Evolutionary conservation across 176 grass and related monocot species (phyloP).

Genomic region (Oryza longistaminata): DNA sequence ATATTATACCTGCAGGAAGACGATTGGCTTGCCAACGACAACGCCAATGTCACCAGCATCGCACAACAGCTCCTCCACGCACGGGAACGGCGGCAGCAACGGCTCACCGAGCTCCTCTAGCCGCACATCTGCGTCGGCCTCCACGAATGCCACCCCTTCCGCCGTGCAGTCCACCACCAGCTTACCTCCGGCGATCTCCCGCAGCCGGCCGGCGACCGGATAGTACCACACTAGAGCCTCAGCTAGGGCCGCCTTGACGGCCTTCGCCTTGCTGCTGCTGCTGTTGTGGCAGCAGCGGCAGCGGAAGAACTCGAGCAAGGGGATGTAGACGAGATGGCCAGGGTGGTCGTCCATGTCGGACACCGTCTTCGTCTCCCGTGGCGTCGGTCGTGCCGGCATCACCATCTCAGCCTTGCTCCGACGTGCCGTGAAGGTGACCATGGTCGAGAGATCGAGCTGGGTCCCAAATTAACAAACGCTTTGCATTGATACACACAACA

Average conservation of each 20-base stretch:
- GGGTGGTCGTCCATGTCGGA: constrained; percentile 48
- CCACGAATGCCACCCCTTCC: constrained; percentile 58
- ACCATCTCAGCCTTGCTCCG: constrained; percentile 31
- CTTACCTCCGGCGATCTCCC: constrained; percentile 30
- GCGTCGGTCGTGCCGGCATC: constrained; percentile 18
- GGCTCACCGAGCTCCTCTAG: constrained; percentile 46
- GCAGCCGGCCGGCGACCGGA: constrained; percentile 58
- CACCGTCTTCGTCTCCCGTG: constrained; percentile 16
- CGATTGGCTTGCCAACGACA: constrained; percentile 43
- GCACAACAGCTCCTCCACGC: constrained; percentile 44
- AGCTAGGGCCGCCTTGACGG: constrained; percentile 25
- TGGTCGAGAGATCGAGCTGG: background rate
- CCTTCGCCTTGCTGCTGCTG: background rate
- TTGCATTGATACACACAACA: too few species aligned
- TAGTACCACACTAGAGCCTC: constrained; percentile 57
- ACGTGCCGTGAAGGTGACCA: constrained; percentile 31
- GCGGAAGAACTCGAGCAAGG: constrained; percentile 32
- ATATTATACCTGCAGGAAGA: constrained; percentile 29
- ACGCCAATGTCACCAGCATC: constrained; percentile 22
- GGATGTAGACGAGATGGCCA: constrained; percentile 37
- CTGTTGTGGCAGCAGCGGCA: background rate
- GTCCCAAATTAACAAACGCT: too few species aligned
- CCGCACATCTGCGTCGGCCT: constrained; percentile 47
- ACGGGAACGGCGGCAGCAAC: constrained; percentile 43
- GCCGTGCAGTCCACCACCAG: constrained; percentile 62